Evolutionary conservation across 2,329 filamentous ascomycete genomes (phyloP).

Genomic region (Hypoxylon sp.): DNA sequence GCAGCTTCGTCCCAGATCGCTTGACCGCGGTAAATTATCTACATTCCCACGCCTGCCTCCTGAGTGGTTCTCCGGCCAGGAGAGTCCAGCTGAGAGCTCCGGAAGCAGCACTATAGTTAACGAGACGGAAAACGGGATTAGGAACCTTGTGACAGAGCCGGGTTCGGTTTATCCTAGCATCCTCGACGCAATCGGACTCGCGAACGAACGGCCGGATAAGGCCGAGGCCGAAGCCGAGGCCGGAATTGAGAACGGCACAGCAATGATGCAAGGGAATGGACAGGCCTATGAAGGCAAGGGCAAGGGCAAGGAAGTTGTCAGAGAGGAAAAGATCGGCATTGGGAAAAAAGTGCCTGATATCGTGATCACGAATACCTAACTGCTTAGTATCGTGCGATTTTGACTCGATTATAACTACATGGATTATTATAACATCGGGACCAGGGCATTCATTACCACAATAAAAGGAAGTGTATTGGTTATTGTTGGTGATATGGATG

Average conservation of each 20-base stretch:
- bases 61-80: background rate
- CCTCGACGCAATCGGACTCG: background rate
- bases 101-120: too few relatives aligned
- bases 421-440: background rate
- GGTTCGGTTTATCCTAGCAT: background rate
- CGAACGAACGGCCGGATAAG: background rate
- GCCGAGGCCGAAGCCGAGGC: background rate
- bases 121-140: background rate
- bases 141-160: background rate
- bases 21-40: background rate
- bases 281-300: background rate
- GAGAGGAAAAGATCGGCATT: background rate
- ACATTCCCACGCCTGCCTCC: background rate
- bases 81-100: background rate
- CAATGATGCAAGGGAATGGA: background rate
- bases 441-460: background rate
- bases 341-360: constrained; percentile 4
- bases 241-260: background rate
- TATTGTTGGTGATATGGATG: background rate
- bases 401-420: background rate
- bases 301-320: background rate
- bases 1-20: background rate
- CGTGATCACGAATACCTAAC: constrained; percentile 5
- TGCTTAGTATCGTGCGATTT: background rate
- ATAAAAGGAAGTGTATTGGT: background rate